Evolutionary conservation across 176 grass and related monocot species (phyloP), one percentile per base, ranked within the genome.

Genomic region (Dactylis glomerata): DNA sequence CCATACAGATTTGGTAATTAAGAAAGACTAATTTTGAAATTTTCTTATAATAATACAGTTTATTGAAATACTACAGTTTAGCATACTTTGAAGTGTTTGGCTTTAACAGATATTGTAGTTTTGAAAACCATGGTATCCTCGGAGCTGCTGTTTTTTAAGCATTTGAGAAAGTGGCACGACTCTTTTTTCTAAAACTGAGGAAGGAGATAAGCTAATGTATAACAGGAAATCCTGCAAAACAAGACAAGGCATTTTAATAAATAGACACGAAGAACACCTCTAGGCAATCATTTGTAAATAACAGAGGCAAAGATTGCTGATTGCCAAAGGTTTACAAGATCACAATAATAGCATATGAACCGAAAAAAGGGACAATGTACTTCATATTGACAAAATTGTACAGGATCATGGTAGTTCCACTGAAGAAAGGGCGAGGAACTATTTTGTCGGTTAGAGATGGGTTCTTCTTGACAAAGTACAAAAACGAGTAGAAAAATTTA

Each of bases 391-490:
- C 42, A 56, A 79, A 87, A 49, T 13, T 41, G 57, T 83, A 84
- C 81, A 87, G 5, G 69, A 63, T 70, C 12, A 3, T 76, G 59
- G 41, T 61, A 47, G 76, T 28, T 87, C 81, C 81, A 33, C 61
- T 30, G 6, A 81, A 8, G 76, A 40, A 78, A 86, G 82, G 37
- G 67, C 12, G 49, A 11, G 46, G 68, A 90, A 70, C 79, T 57
- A 84, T 45, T 68, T 55, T 62, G 76, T 76, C 19, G 50, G 75
- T 76, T 38, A 84, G 77, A 75, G 36, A 26, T 51, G 45, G 45
- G 75, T 75, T 83, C 45, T 77, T 82, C 36, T 84, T 87, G 76
- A 52, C 80, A 86, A 76, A 77, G 69, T 45, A 62, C 33, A 77
- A 33, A 80, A 80, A 79, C 5, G 24, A 23, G 19, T 51, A 32